Conservation (phyloP, 805 yeast species). For the Candida ficus region DNA sequence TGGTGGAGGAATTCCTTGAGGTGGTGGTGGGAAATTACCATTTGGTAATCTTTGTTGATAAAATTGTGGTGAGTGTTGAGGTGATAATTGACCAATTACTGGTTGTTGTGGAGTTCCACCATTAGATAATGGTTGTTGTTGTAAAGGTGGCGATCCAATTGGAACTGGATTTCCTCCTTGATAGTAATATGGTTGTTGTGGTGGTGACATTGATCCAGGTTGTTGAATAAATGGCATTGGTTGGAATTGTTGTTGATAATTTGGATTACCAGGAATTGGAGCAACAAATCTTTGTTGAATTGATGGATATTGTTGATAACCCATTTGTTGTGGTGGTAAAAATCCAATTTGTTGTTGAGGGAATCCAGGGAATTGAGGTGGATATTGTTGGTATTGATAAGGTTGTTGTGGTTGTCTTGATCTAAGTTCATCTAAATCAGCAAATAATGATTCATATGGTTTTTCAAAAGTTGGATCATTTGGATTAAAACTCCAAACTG, state of each 20-base stretch:
- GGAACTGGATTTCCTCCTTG: slow-evolving; percentile 3
- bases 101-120: slow-evolving; percentile 5
- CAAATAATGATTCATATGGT: slow-evolving; percentile 48
- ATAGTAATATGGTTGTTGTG: slow-evolving; percentile 4
- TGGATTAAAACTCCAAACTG: slow-evolving; percentile 58
- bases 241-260: slow-evolving; percentile 11
- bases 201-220: slow-evolving; percentile 8
- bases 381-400: slow-evolving; percentile 6
- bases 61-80: slow-evolving; percentile 10
- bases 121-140: not conserved
- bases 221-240: slow-evolving; percentile 20
- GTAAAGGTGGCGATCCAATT: slow-evolving; percentile 1
- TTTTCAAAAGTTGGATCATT: slow-evolving; percentile 36
- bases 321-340: slow-evolving; percentile 7
- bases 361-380: slow-evolving; percentile 3
- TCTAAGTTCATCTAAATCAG: slow-evolving; percentile 26
- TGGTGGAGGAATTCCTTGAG: not conserved
- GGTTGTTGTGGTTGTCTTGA: slow-evolving; percentile 2
- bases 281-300: slow-evolving; percentile 10
- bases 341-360: slow-evolving; percentile 4
- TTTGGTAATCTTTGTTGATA: slow-evolving; percentile 9
- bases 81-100: slow-evolving; percentile 2
- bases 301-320: slow-evolving; percentile 8
- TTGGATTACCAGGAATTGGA: slow-evolving; percentile 10
- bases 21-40: not conserved